Percentiles rank a stretch among this genome's conserved stretches.
Evolutionary conservation across 345 rosid species (phyloP).

Genomic region (Conringia planisiliqua): DNA sequence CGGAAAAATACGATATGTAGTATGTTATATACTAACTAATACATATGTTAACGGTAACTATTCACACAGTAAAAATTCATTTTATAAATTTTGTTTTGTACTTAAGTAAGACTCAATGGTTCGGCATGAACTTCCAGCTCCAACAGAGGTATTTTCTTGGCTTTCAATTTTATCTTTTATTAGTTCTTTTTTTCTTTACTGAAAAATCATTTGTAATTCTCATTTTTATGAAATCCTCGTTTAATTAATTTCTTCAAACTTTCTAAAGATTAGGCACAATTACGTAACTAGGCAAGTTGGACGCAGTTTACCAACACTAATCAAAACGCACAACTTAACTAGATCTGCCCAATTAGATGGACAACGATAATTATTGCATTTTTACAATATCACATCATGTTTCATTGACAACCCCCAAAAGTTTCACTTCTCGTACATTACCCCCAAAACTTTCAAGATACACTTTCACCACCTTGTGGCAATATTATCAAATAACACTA

Average conservation of each 20-base stretch:
- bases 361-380: constrained; percentile 8
- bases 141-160: neutral
- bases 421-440: constrained; percentile 10
- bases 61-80: neutral
- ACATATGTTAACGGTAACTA: neutral
- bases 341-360: constrained; percentile 13
- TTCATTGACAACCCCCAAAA: constrained; percentile 20
- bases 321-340: constrained; percentile 21
- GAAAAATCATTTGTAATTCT: neutral
- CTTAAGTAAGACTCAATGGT: neutral
- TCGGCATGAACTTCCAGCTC: no score
- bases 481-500: constrained; percentile 14
- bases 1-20: neutral
- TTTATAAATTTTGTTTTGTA: neutral
- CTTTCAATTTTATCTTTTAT: neutral
- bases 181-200: neutral
- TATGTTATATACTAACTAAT: neutral
- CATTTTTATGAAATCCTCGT: neutral
- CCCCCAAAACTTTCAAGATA: constrained; percentile 24
- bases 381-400: constrained; percentile 8
- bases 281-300: constrained; percentile 8
- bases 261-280: neutral
- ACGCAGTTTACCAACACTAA: constrained; percentile 25
- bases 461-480: constrained; percentile 23
- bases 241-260: neutral